These are phyloP conservation scores for Trifolium fragiferum DNA, from an alignment of 306 rosid genomes.

Conservation along the genomic window DNA sequence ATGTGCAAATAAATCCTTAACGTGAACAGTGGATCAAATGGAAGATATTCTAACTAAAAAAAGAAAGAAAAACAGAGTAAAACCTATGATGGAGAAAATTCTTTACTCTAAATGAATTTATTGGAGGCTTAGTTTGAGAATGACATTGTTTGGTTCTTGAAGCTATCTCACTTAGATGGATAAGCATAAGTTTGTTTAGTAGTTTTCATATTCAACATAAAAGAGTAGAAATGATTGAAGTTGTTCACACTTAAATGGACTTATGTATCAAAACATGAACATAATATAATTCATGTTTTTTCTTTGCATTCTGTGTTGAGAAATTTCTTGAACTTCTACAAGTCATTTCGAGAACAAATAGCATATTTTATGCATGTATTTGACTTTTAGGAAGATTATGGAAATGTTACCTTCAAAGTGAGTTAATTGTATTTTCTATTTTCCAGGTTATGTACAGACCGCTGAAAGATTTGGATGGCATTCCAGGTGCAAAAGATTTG, in stretches of 20 bases:
- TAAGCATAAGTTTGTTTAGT: neutral
- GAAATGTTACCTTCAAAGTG: conserved; percentile 1
- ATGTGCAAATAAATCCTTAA: neutral
- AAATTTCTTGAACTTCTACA: conserved; percentile 26
- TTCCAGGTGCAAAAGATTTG: conserved; percentile 71
- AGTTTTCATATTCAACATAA: conserved; percentile 1
- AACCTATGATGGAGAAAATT: neutral
- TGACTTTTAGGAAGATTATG: neutral
- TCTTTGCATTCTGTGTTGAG: neutral
- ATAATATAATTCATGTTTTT: neutral
- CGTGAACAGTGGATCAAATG: neutral
- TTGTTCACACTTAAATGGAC: neutral
- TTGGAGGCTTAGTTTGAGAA: conserved; percentile 1
- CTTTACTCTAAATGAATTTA: conserved; percentile 1
- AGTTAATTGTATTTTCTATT: conserved; percentile 38
- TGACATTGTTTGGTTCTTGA: conserved; percentile 12
- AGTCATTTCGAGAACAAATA: conserved; percentile 17
- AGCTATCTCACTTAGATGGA: neutral
- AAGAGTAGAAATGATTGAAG: conserved; percentile 7
- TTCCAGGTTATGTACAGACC: conserved; percentile 86
- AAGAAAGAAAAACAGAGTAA: neutral
- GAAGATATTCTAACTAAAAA: neutral
- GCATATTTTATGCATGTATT: conserved; percentile 18
- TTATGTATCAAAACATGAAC: conserved; percentile 4
- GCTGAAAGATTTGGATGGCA: conserved; percentile 68